Percentiles rank a stretch among this genome's conserved stretches.
Evolutionary conservation across 768 basidiomycete species (phyloP).

Genomic region (Paxillus ammoniavirescens): DNA sequence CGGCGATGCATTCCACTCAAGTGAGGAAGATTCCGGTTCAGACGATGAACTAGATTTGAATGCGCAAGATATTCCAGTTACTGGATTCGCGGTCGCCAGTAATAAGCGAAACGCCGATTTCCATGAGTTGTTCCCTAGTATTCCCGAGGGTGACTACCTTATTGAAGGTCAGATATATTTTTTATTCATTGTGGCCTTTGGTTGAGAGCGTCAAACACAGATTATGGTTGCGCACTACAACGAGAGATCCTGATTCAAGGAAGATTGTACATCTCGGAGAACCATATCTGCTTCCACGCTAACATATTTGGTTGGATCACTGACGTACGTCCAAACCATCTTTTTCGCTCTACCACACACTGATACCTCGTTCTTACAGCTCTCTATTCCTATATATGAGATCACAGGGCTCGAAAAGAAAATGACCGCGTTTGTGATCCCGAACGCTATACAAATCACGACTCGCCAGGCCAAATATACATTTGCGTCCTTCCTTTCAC

Average conservation of each 20-base stretch:
- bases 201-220: slow-evolving; percentile 39
- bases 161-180: slow-evolving; percentile 76
- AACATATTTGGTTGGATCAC: slow-evolving; percentile 99
- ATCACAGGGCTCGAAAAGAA: slow-evolving; percentile 88
- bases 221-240: slow-evolving; percentile 97
- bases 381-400: slow-evolving; percentile 86
- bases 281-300: slow-evolving; percentile 98
- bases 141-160: slow-evolving; percentile 95
- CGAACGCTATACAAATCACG: slow-evolving; percentile 90
- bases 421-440: slow-evolving; percentile 97
- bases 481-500: slow-evolving; percentile 94
- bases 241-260: slow-evolving; percentile 97
- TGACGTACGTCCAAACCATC: slow-evolving; percentile 57
- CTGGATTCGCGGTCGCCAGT: slow-evolving; percentile 96
- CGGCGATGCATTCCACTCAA: slow-evolving; percentile 24
- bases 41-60: slow-evolving; percentile 35
- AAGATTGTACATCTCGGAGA: slow-evolving; percentile 94
- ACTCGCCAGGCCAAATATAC: slow-evolving; percentile 84
- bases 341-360: slow-evolving; percentile 1
- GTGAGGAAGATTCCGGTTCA: slow-evolving; percentile 32
- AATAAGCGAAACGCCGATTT: slow-evolving; percentile 94
- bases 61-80: slow-evolving; percentile 80
- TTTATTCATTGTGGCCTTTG: neutral
- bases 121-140: slow-evolving; percentile 84
- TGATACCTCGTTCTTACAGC: slow-evolving; percentile 40